Percentiles rank a stretch among this genome's conserved stretches.
These are phyloP conservation scores for Vicia faba DNA, from an alignment of 306 rosid species.

Conservation along the genomic window DNA sequence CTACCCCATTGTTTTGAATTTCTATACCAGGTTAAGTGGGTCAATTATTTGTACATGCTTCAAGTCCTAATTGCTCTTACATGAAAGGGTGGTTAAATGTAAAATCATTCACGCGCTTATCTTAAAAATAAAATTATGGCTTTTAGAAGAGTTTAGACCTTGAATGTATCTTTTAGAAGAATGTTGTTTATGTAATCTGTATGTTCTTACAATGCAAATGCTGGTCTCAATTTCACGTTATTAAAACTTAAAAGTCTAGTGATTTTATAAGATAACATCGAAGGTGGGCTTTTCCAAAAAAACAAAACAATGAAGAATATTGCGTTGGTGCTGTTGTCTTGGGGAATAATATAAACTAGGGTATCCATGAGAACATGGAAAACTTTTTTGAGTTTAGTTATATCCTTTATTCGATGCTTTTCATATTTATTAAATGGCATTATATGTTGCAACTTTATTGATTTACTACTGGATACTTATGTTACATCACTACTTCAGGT, in stretches of 20 bases:
- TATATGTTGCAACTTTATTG: slow-evolving; percentile 30
- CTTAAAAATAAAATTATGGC: background rate
- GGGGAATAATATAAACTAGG: slow-evolving; percentile 19
- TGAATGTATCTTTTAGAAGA: slow-evolving; percentile 1
- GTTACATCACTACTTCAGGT: slow-evolving; percentile 53
- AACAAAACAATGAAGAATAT: background rate
- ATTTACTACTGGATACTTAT: slow-evolving; percentile 34
- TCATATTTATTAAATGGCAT: slow-evolving; percentile 1
- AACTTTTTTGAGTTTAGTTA: slow-evolving; percentile 3
- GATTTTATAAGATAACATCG: slow-evolving; percentile 5
- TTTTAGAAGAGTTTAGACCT: slow-evolving; percentile 22
- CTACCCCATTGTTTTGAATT: background rate
- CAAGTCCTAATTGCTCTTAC: background rate
- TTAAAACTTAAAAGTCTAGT: background rate
- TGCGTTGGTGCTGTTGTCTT: slow-evolving; percentile 13
- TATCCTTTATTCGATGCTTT: slow-evolving; percentile 11
- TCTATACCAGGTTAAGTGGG: slow-evolving; percentile 1
- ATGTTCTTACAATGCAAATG: slow-evolving; percentile 13
- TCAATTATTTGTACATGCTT: background rate
- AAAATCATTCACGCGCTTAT: background rate
- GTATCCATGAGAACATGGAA: slow-evolving; percentile 25
- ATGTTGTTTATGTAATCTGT: slow-evolving; percentile 13
- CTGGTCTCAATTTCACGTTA: slow-evolving; percentile 4
- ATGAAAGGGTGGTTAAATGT: background rate
- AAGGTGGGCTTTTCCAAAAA: background rate